Conservation (phyloP, 305 asterid genomes). For the Fraxinus sp. region DNA sequence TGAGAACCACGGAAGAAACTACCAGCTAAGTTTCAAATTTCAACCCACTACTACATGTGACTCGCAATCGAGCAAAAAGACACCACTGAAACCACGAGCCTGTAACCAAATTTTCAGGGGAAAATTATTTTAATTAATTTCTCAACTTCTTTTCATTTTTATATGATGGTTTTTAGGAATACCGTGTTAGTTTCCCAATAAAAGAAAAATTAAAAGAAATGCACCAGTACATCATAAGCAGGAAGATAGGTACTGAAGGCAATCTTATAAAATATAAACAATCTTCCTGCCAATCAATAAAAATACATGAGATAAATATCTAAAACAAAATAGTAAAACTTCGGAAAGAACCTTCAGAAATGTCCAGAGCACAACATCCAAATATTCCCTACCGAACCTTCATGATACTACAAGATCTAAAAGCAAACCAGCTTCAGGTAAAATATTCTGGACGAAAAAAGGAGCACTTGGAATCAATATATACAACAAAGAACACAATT, state of each 20-base stretch:
- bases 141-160: not conserved
- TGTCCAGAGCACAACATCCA: not conserved
- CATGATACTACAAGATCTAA: not conserved
- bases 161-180: not conserved
- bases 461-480: not conserved
- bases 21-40: slow-evolving; percentile 25
- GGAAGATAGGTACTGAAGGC: not conserved
- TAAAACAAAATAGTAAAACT: not conserved
- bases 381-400: not conserved
- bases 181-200: not conserved
- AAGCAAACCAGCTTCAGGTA: not conserved
- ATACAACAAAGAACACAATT: not conserved
- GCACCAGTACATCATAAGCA: not conserved
- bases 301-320: not conserved
- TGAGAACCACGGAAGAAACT: slow-evolving; percentile 26
- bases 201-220: not conserved
- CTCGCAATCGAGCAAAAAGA: slow-evolving; percentile 15
- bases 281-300: not conserved
- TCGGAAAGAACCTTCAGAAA: not conserved
- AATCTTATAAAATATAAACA: not conserved
- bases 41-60: slow-evolving; percentile 20
- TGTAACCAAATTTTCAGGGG: slow-evolving; percentile 5
- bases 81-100: slow-evolving; percentile 11
- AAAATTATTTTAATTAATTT: not conserved
- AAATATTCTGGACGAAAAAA: not conserved